These are phyloP conservation scores for Ampelomyces quisqualis DNA, from an alignment of 2,329 filamentous ascomycete genomes.

Conservation along the genomic window DNA sequence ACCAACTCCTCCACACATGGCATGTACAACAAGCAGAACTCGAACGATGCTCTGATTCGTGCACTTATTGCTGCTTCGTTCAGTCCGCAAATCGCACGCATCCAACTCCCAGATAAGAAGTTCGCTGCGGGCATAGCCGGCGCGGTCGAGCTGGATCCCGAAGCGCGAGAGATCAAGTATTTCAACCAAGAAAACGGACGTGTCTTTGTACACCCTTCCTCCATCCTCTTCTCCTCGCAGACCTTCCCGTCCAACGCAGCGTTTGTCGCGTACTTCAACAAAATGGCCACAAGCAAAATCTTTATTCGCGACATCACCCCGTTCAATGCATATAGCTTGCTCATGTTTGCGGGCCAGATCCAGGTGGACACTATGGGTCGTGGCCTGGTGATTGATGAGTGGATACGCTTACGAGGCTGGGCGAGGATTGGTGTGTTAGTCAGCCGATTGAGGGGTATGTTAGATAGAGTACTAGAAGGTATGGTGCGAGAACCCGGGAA, in stretches of 20 bases:
- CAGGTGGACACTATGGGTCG: conserved; percentile 83
- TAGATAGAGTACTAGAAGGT: conserved; percentile 78
- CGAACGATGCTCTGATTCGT: conserved; percentile 50
- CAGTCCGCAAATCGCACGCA: conserved; percentile 82
- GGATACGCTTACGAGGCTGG: conserved; percentile 86
- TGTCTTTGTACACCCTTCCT: conserved; percentile 90
- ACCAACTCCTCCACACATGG: conserved; percentile 27
- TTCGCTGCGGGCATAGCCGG: conserved; percentile 85
- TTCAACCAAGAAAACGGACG: conserved; percentile 63
- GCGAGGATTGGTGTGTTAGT: conserved; percentile 90
- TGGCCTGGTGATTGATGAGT: conserved; percentile 87
- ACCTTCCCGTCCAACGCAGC: conserved; percentile 71
- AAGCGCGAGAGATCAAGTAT: conserved; percentile 89
- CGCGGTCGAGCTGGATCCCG: conserved; percentile 88
- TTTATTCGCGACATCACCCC: conserved; percentile 91
- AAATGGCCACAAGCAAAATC: conserved; percentile 88
- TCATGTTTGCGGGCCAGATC: conserved; percentile 85
- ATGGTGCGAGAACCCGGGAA: conserved; percentile 75
- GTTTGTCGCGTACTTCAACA: conserved; percentile 87
- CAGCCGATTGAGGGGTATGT: conserved; percentile 76
- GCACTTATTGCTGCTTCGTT: conserved; percentile 54
- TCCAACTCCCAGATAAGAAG: conserved; percentile 94
- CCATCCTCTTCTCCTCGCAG: conserved; percentile 80
- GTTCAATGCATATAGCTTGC: conserved; percentile 83
- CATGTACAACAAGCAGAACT: conserved; percentile 52